Conservation (phyloP, 371 early-diverging fungal species). For the Actinomucor elegans region DNA sequence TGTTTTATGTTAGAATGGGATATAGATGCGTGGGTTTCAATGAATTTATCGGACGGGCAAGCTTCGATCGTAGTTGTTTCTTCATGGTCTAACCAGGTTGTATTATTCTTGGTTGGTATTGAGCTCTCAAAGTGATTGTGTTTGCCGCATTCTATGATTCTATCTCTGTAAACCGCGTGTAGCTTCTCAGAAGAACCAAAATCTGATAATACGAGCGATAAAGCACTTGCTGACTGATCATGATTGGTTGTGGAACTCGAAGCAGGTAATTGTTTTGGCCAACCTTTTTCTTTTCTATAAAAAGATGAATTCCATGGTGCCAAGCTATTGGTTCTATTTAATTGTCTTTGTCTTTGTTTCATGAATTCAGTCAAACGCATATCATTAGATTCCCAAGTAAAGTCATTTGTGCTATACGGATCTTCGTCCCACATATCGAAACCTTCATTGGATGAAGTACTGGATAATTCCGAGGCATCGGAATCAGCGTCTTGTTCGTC, state of each 20-base stretch:
- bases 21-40: conserved; percentile 25
- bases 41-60: conserved; percentile 2
- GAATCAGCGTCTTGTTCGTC: conserved; percentile 36
- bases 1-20: background rate
- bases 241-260: conserved; percentile 55
- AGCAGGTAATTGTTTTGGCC: conserved; percentile 51
- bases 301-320: conserved; percentile 33
- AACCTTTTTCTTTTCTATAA: conserved; percentile 43
- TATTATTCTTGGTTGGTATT: background rate
- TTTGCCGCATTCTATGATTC: conserved; percentile 53
- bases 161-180: conserved; percentile 43
- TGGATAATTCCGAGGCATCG: conserved; percentile 43
- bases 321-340: conserved; percentile 4
- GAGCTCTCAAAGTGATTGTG: background rate
- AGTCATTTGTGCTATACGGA: conserved; percentile 49
- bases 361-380: conserved; percentile 43
- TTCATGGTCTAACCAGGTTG: conserved; percentile 29
- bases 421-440: conserved; percentile 60
- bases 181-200: conserved; percentile 49
- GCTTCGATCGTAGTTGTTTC: background rate
- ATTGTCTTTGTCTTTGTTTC: conserved; percentile 22
- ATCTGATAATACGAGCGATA: conserved; percentile 43
- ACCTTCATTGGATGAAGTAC: conserved; percentile 13
- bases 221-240: conserved; percentile 52
- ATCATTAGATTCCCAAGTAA: conserved; percentile 53